A percentile compares a stretch with the other conserved stretches of the same genome.
These are phyloP conservation scores for Suillus weaverae DNA, from an alignment of 768 basidiomycete species.

Conservation along the genomic window DNA sequence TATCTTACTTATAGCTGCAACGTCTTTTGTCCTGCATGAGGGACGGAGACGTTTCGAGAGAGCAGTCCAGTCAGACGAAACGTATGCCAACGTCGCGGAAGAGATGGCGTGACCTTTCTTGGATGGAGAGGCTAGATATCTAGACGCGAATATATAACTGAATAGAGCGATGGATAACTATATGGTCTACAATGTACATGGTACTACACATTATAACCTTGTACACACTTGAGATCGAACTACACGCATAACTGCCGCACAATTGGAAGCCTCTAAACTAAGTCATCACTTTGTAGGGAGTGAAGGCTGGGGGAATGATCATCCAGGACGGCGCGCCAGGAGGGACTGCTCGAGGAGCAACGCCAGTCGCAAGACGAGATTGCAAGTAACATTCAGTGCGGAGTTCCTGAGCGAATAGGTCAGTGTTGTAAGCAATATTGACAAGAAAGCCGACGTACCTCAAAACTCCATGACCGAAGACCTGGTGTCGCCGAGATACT, in stretches of 20 bases:
- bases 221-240: background rate
- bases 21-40: conserved; percentile 75
- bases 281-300: conserved; percentile 16
- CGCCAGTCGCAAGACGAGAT: conserved; percentile 26
- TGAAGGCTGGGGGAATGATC: conserved; percentile 31
- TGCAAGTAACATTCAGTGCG: conserved; percentile 33
- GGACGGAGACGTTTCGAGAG: conserved; percentile 77
- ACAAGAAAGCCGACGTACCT: conserved; percentile 14
- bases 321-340: conserved; percentile 17
- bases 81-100: conserved; percentile 51
- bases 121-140: background rate
- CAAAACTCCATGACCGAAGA: conserved; percentile 28
- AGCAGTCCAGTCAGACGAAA: conserved; percentile 51
- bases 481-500: conserved; percentile 29
- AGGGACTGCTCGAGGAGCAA: conserved; percentile 18
- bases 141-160: background rate
- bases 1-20: conserved; percentile 64
- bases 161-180: conserved; percentile 5
- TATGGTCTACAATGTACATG: background rate
- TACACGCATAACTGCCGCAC: background rate
- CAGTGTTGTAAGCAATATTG: background rate
- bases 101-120: conserved; percentile 51
- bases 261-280: background rate
- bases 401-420: conserved; percentile 19
- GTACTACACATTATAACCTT: conserved; percentile 11